These are phyloP conservation scores for Ceratobasidium sp. DNA, from an alignment of 1,284 basidiomycete genomes.

Conservation along the genomic window DNA sequence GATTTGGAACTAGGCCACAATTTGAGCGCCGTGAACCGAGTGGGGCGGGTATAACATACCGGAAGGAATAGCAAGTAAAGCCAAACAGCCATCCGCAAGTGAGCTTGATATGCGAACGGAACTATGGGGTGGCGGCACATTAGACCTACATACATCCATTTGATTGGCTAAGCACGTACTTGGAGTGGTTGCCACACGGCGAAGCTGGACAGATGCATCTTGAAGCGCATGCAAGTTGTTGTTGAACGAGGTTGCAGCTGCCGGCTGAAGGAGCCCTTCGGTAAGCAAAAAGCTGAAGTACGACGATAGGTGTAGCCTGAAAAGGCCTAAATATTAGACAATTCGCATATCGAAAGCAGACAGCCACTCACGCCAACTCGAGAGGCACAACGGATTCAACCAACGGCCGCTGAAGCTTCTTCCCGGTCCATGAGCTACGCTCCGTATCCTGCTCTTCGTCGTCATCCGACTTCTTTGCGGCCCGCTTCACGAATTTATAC, in stretches of 20 bases:
- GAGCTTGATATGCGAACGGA: constrained; percentile 76
- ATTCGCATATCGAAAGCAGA: too few species aligned
- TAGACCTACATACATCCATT: neutral
- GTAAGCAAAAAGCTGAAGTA: constrained; percentile 53
- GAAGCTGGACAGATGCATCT: constrained; percentile 50
- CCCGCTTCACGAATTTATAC: constrained; percentile 51
- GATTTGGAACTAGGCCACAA: constrained; percentile 70
- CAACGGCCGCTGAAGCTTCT: constrained; percentile 55
- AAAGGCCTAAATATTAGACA: neutral
- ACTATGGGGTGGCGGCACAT: constrained; percentile 54
- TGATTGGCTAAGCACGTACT: neutral
- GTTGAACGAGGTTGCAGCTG: constrained; percentile 58
- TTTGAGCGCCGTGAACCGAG: too few species aligned
- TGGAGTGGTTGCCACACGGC: constrained; percentile 38
- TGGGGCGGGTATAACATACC: neutral
- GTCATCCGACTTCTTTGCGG: neutral
- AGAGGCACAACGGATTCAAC: constrained; percentile 73
- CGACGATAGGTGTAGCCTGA: constrained; percentile 62
- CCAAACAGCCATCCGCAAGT: constrained; percentile 72
- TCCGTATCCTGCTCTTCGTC: constrained; percentile 14
- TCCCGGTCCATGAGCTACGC: constrained; percentile 45
- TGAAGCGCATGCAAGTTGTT: constrained; percentile 33
- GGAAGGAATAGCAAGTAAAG: constrained; percentile 73
- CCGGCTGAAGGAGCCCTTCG: constrained; percentile 60
- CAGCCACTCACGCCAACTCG: constrained; percentile 67